Base-by-base conservation (phyloP, 192 early-diverging fungal species). In the Pilobolus umbonatus region DNA sequence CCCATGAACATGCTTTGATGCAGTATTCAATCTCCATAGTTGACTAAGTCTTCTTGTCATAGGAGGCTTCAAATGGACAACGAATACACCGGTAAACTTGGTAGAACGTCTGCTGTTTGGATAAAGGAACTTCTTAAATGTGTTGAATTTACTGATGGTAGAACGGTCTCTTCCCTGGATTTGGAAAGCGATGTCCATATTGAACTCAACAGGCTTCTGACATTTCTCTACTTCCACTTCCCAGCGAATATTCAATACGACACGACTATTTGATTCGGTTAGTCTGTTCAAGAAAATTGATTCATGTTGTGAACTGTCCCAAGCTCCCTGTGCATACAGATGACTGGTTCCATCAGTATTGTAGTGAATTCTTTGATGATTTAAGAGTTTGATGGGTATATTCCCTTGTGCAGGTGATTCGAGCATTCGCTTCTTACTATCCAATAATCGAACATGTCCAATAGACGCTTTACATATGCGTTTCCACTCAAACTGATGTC, bases 231-330 rank as follows among this genome's bases (percentile, higher is more conserved):
- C 79, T 57, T 78, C 81, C 5, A 88, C 68, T 0, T 61, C 52
- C 73, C 87, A 80, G 11, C 65, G 70, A 11, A 88, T 26, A 4
- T 77, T 64, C 19, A 91, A 66, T 21, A 80, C 48, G 15, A 90
- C 79, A 7, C 84, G 78, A 59, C 79, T 81, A 12, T 75, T 71
- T 19, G 77, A 67, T 32, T 63, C 60, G 0, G 88, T 90, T 4
- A 84, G 75, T 19, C 72, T 43, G 55, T 91, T 85, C n/a, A 91
- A 64, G 46, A 86, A 75, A 0, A 82, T 60, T 0, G 80, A 85
- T 7, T 82, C 88, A 35, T 88, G 83, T 6, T 89, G 74, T 0
- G 88, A 87, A 17, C 86, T 87, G 51, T 91, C 89, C 89, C 89
- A 91, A 5, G 86, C 72, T 19, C 80, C 80, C 1, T 75, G 70